Conservation (phyloP, 2,329 filamentous ascomycete species). For the Zymoseptoria crescenta region DNA sequence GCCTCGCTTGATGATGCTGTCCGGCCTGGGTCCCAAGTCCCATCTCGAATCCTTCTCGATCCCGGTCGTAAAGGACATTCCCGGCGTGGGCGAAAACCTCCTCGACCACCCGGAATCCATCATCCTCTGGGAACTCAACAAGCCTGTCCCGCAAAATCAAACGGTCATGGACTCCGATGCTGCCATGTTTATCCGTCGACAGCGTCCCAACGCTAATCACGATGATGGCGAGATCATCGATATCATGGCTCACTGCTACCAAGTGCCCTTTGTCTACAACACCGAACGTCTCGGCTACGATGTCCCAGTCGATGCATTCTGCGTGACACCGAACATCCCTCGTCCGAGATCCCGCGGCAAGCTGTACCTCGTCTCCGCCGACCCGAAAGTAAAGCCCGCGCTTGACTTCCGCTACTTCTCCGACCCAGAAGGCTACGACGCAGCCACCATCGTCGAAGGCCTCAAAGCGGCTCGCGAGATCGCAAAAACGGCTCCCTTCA, state of each 20-base stretch:
- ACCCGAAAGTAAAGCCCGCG: constrained; percentile 70
- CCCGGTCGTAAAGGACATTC: constrained; percentile 51
- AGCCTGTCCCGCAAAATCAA: constrained; percentile 67
- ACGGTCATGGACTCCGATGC: constrained; percentile 90
- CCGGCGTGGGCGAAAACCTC: constrained; percentile 57
- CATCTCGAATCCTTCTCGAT: constrained; percentile 42
- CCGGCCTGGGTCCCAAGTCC: constrained; percentile 42
- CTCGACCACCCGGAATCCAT: constrained; percentile 59
- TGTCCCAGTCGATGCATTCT: constrained; percentile 68
- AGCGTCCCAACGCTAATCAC: constrained; percentile 60
- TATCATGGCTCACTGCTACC: constrained; percentile 95
- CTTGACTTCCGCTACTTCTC: constrained; percentile 88
- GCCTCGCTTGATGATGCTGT: constrained; percentile 55
- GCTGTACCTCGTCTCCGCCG: constrained; percentile 67
- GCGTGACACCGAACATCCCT: constrained; percentile 88
- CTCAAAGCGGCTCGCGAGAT: constrained; percentile 70
- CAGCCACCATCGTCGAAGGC: constrained; percentile 69
- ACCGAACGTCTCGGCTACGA: constrained; percentile 70
- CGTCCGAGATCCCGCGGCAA: constrained; percentile 70
- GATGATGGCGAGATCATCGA: constrained; percentile 70
- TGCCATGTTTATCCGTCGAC: constrained; percentile 77
- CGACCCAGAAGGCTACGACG: constrained; percentile 76
- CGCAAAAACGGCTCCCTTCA: constrained; percentile 68
- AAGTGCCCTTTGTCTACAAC: constrained; percentile 86
- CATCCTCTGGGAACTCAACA: constrained; percentile 72